A percentile compares a stretch with the other conserved stretches of the same genome.
These are phyloP conservation scores for Boletus sp. DNA, from an alignment of 768 basidiomycete genomes.

Conservation along the genomic window DNA sequence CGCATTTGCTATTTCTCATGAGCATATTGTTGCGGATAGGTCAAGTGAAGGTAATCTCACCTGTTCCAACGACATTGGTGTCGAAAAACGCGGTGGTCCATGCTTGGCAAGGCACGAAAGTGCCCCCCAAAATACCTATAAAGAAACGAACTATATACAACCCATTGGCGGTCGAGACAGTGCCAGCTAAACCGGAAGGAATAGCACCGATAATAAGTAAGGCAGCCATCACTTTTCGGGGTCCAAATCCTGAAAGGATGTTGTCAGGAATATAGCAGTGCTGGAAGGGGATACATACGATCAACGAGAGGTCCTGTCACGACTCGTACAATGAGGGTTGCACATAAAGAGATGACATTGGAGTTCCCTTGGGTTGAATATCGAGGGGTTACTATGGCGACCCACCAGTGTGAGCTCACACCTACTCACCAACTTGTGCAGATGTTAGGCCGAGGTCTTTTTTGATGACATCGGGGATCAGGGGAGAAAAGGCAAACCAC, in stretches of 20 bases:
- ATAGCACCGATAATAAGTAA: conserved; percentile 55
- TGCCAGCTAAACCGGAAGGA: conserved; percentile 58
- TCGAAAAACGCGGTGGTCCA: conserved; percentile 65
- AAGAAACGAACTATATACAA: conserved; percentile 53
- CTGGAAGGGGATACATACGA: conserved; percentile 18
- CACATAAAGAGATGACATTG: conserved; percentile 45
- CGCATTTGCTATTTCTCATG: conserved; percentile 42
- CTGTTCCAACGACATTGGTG: conserved; percentile 42
- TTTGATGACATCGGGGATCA: conserved; percentile 55
- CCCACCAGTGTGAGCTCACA: background rate
- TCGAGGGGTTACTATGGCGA: background rate
- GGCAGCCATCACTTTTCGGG: conserved; percentile 53
- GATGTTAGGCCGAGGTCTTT: conserved; percentile 48
- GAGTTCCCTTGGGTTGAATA: conserved; percentile 38
- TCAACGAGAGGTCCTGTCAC: conserved; percentile 51
- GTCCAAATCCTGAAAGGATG: conserved; percentile 38
- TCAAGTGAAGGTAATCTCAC: conserved; percentile 6
- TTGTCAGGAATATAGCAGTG: background rate
- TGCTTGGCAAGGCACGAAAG: conserved; percentile 60
- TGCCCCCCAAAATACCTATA: conserved; percentile 58
- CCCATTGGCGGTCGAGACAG: conserved; percentile 38
- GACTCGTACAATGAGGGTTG: conserved; percentile 49
- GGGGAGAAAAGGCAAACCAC: conserved; percentile 64
- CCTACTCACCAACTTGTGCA: conserved; percentile 39
- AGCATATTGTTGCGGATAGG: too few species aligned